Evolutionary conservation across 345 rosid genomes (phyloP), one percentile per base, ranked within the genome.

Genomic region (Psidium friedrichsthalianum): DNA sequence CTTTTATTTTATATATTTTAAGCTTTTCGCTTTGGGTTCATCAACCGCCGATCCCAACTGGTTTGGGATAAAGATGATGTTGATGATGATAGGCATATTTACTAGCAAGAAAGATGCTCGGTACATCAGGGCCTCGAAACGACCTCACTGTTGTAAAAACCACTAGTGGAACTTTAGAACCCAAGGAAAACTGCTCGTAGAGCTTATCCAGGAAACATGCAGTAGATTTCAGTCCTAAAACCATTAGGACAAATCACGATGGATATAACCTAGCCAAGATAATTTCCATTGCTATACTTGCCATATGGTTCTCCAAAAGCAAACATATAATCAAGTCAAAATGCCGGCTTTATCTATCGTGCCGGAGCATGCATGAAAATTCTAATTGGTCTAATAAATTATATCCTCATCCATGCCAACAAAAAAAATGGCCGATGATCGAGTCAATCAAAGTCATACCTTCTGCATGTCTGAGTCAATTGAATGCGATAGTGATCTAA

Each of bases 381-480:
- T 36, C 13, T 16, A 32, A 18, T 69, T 2, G 2, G 9, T 18
- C 7, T 18, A 69, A 82, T 82, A 12, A 82, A 55, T 32, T 44
- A 54, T 22, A 18, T 47, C 57, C 6, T 52, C 10, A 2, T 40
- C n/a, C 49, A 74, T 27, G 7, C 59, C 76, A 20, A 84, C 11
- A 47, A 84, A 84, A 83, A 69, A 36, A 1, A 69, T 69, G 20
- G 78, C 78, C 25, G 1, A 18, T 69, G 47, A 69, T 69, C 0
- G 24, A 40, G 52, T 7, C 86, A 15, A 69, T 69, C 78, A 36
- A 69, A 36, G 5, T 36, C 80, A 83, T 89, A 95, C 99, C 98
- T 95, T 91, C 87, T 96, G 95, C 89, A 97, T 87, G 24, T 95
- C 98, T 82, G 93, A 76, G 32, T 89, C 95, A 56, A 96, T 92